Base-by-base conservation (phyloP, 768 basidiomycete genomes). In the Psilocybe tampanensis region DNA sequence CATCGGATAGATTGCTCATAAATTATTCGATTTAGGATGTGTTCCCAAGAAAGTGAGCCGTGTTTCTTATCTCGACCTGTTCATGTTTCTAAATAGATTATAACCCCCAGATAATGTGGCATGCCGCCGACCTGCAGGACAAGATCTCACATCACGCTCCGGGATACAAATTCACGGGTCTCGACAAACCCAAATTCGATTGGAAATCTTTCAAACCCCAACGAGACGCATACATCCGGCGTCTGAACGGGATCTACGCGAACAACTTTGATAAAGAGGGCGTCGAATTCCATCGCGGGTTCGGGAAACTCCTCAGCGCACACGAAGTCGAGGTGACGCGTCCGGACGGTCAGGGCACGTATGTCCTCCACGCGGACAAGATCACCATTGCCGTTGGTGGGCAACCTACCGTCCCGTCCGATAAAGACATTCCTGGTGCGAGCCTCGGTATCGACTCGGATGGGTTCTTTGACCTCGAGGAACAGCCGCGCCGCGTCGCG, bases 81-180 rank as follows among this genome's bases (percentile, higher is more conserved):
- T 51, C 41, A 41, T 54, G 22, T 47, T 55, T 54, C 51, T n/a
- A 55, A 44, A 17, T 23, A 42, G 23, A 23, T 17, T 19, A 29
- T 21, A 44, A 32, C n/a, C n/a, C n/a, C n/a, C 43, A 96, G 93
- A 87, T 99, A 54, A 98, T 98, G 96, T 99, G 96, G 96, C 90
- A 95, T 60, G 93, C 94, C 39, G 91, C 92, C 23, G 93, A 95
- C 73, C 76, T 94, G 55, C 87, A 89, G 26, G 95, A 98, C 67
- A 92, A 89, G 70, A 73, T 98, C 32, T 78, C 80, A 23, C 84
- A 91, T 62, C 92, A 95, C 56, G 79, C 82, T 15, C 69, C 80
- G n/a, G 86, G 84, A 17, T 93, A 90, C 72, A 82, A 88, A 50
- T 88, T 91, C 66, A 80, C 81, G 57, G 88, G 86, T 43, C 61